Evolutionary conservation across 139 green algal genomes (phyloP), one percentile per base, ranked within the genome.

Genomic region (Chlorella vulgaris): DNA sequence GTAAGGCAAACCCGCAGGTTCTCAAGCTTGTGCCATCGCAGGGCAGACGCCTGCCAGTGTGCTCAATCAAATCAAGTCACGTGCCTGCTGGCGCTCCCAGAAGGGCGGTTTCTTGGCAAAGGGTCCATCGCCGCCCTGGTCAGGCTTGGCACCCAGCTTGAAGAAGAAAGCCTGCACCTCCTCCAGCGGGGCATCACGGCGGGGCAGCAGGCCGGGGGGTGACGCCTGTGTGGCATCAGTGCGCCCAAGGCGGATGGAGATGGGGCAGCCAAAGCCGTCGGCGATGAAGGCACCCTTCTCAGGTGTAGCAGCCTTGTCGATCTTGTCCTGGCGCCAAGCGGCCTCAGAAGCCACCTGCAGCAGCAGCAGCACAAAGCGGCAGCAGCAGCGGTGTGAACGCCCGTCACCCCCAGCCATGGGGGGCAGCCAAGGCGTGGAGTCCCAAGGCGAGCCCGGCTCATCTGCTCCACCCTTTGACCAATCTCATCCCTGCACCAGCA

Each of bases 91-190:
- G 35, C 73, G 73, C 53, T 79, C 73, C 53, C 53, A 69, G 86
- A 97, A 96, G 2, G 91, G 90, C 10, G 90, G 81, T 85, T 94
- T 95, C 15, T 47, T 70, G 62, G 51, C 75, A 82, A 94, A 93
- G 39, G 85, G 83, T 24, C 90, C 88, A 19, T 50, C 42, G 53
- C 70, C 78, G 15, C 70, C 28, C 26, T 53, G 71, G 29, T 61
- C 55, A 29, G 77, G 78, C 26, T 74, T 78, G 33, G 83, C 86
- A 50, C 81, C 86, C 71, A 93, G 85, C 42, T 67, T 66, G 38
- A 39, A 71, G 58, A 90, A 84, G 38, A 83, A 92, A 31, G 29
- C 81, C 65, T 86, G 76, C n/a, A 86, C 31, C 24, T 93, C 88
- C 8, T 85, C 69, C 26, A 87, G 76, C 2, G 84, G 73, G 6